Conservation (phyloP, 768 basidiomycete genomes). For the Suillus lakei region DNA sequence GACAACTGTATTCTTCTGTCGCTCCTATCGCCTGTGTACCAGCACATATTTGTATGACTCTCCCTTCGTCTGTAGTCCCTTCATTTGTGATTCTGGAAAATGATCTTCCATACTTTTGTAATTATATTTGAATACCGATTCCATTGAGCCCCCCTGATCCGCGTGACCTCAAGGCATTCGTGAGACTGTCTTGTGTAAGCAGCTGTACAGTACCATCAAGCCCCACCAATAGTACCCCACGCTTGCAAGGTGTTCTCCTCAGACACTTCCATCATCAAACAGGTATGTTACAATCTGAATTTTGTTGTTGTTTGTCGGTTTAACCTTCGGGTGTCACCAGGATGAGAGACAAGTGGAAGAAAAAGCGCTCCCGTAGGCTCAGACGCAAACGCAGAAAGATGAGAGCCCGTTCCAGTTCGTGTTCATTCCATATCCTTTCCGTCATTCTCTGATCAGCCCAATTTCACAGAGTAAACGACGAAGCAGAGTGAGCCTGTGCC, state of each 20-base stretch:
- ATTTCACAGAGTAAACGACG: slow-evolving; percentile 41
- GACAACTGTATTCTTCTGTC: neutral
- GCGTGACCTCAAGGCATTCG: no score
- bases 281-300: slow-evolving; percentile 23
- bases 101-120: neutral
- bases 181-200: slow-evolving; percentile 32
- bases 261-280: slow-evolving; percentile 37
- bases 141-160: no score
- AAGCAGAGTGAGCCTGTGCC: slow-evolving; percentile 33
- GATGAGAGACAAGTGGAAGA: slow-evolving; percentile 98
- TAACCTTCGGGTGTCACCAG: slow-evolving; percentile 32
- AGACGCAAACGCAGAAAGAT: slow-evolving; percentile 95
- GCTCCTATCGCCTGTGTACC: neutral
- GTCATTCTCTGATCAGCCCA: slow-evolving; percentile 3
- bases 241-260: slow-evolving; percentile 17
- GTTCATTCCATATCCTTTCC: neutral
- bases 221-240: slow-evolving; percentile 30
- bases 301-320: neutral
- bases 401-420: slow-evolving; percentile 92
- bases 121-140: neutral
- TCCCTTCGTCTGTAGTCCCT: neutral
- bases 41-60: neutral
- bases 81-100: neutral
- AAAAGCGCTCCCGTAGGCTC: slow-evolving; percentile 92
- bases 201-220: slow-evolving; percentile 41